A percentile compares a stretch with the other conserved stretches of the same genome.
Evolutionary conservation across 805 yeast species (phyloP).

Genomic region (Candida yuanshanica): DNA sequence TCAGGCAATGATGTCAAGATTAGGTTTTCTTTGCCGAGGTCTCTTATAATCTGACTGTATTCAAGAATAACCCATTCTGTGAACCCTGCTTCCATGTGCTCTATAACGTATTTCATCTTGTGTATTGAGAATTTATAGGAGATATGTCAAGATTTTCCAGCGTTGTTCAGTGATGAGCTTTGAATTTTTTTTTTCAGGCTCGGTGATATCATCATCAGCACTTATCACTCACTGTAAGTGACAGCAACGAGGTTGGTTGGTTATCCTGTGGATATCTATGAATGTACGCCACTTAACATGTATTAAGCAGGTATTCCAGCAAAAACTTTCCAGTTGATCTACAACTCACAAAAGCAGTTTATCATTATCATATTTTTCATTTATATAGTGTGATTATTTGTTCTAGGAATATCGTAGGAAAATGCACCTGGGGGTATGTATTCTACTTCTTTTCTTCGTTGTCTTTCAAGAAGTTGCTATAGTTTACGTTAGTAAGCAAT

Average conservation of each 20-base stretch:
- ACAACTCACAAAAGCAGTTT: background rate
- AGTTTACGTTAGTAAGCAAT: slow-evolving; percentile 4
- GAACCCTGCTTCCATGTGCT: slow-evolving; percentile 96
- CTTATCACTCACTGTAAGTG: too few species aligned
- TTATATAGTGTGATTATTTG: background rate
- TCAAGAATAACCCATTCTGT: slow-evolving; percentile 94
- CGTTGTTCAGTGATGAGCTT: background rate
- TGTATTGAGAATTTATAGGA: too few species aligned
- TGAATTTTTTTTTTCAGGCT: background rate
- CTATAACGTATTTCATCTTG: slow-evolving; percentile 83
- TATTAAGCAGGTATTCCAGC: too few species aligned
- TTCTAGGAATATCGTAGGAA: background rate
- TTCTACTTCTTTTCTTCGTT: slow-evolving; percentile 13
- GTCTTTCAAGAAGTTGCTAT: slow-evolving; percentile 27
- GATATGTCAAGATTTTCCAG: too few species aligned
- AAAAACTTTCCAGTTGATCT: background rate
- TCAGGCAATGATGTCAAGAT: slow-evolving; percentile 71
- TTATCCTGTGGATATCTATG: too few species aligned
- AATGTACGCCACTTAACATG: too few species aligned
- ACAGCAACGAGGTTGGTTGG: too few species aligned
- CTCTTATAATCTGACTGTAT: slow-evolving; percentile 74
- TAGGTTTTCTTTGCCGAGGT: slow-evolving; percentile 74
- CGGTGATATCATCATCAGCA: background rate
- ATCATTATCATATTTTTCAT: background rate
- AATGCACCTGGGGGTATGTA: too few species aligned